Conservation (phyloP, 1,284 basidiomycete species). For the Nidula niveotomentosa region DNA sequence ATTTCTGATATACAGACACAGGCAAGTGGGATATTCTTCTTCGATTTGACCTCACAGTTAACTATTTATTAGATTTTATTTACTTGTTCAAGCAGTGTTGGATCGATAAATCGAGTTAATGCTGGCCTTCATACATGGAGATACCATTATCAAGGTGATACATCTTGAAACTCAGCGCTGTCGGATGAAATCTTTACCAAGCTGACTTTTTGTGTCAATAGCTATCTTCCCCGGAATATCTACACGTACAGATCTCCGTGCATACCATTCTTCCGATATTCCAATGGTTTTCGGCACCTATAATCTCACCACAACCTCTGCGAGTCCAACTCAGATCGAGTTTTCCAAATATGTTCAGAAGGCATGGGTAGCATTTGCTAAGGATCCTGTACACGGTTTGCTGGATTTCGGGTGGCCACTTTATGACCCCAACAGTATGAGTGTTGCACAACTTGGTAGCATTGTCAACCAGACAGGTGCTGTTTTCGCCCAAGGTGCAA, state of each 20-base stretch:
- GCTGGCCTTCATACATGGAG: slow-evolving; percentile 19
- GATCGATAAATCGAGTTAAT: slow-evolving; percentile 13
- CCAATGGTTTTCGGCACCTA: slow-evolving; percentile 29
- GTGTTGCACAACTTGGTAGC: slow-evolving; percentile 6
- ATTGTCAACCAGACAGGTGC: slow-evolving; percentile 1
- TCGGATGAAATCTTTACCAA: not conserved
- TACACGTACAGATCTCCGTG: slow-evolving; percentile 24
- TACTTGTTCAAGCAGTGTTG: slow-evolving; percentile 16
- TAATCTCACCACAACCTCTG: slow-evolving; percentile 12
- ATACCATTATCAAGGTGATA: slow-evolving; percentile 20
- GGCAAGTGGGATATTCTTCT: slow-evolving; percentile 5
- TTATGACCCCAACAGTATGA: slow-evolving; percentile 5
- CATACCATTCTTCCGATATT: slow-evolving; percentile 29
- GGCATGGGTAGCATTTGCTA: slow-evolving; percentile 17
- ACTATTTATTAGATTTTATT: slow-evolving; percentile 10
- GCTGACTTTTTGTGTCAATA: slow-evolving; percentile 5
- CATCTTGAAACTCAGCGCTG: not conserved
- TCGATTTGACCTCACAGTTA: no score
- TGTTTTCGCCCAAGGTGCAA: slow-evolving; percentile 1
- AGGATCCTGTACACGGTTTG: slow-evolving; percentile 9
- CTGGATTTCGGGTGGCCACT: slow-evolving; percentile 9
- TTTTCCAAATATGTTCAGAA: slow-evolving; percentile 14
- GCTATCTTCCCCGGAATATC: slow-evolving; percentile 28
- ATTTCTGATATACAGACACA: slow-evolving; percentile 15
- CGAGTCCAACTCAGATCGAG: slow-evolving; percentile 9